phyloP scores from a whole-genome alignment of 1,284 basidiomycete species.

The Boletus holoroseus region DNA sequence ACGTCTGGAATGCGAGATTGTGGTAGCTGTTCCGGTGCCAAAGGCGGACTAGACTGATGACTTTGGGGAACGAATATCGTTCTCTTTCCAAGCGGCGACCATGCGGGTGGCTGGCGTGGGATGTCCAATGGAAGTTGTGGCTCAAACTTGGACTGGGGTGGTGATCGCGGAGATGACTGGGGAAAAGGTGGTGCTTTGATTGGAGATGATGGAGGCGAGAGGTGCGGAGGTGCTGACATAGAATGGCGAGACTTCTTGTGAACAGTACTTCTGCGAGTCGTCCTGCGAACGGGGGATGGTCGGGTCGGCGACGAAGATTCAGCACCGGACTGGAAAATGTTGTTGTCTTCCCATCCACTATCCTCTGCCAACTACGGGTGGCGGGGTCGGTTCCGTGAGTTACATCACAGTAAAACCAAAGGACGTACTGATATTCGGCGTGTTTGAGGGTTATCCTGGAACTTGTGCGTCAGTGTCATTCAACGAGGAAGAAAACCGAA shows the following conservation, averaged over 20 bases:
- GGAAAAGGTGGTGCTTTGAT: constrained; percentile 19
- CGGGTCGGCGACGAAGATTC: constrained; percentile 70
- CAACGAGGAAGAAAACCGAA: not conserved
- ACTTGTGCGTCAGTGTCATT: constrained; percentile 30
- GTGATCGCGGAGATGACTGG: constrained; percentile 17
- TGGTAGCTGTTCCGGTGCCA: constrained; percentile 8
- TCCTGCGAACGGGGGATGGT: constrained; percentile 51
- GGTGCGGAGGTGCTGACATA: constrained; percentile 65
- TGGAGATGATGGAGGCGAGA: constrained; percentile 41
- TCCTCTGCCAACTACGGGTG: constrained; percentile 43
- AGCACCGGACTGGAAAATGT: constrained; percentile 76
- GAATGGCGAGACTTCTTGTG: constrained; percentile 59
- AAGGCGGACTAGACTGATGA: constrained; percentile 13
- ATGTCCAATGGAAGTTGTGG: constrained; percentile 47
- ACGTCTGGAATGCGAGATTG: constrained; percentile 9
- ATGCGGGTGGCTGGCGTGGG: constrained; percentile 19
- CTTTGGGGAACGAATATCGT: constrained; percentile 16
- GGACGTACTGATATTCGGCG: constrained; percentile 47
- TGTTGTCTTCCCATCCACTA: constrained; percentile 82
- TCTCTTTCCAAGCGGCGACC: constrained; percentile 15
- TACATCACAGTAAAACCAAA: not conserved
- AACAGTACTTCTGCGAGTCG: constrained; percentile 43
- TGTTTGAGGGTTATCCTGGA: constrained; percentile 42
- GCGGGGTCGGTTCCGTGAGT: not conserved
- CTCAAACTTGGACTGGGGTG: constrained; percentile 51